phyloP scores from a whole-genome alignment of 1,284 basidiomycete species.

The Rhizopogon parksii region DNA sequence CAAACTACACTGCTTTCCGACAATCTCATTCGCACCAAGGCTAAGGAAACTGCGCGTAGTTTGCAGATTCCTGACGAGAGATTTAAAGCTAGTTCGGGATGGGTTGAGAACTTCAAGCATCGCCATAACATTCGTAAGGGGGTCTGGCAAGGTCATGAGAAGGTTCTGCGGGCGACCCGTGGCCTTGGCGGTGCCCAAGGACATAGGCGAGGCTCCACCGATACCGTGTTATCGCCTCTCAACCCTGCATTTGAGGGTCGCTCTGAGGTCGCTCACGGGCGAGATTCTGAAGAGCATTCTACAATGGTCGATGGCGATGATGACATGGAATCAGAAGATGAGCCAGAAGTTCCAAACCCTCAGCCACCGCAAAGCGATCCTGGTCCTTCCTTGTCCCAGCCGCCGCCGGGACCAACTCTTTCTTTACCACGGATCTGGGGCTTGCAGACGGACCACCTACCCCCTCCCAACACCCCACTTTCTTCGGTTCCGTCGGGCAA shows the following conservation, averaged over 20 bases:
- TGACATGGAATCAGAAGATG: conserved; percentile 31
- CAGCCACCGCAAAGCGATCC: conserved; percentile 21
- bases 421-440: conserved; percentile 31
- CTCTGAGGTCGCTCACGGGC: conserved; percentile 22
- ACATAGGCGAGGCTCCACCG: conserved; percentile 29
- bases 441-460: conserved; percentile 23
- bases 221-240: conserved; percentile 30
- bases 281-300: conserved; percentile 14
- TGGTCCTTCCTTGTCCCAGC: conserved; percentile 26
- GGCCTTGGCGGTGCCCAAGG: conserved; percentile 26
- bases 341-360: conserved; percentile 27
- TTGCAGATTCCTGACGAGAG: conserved; percentile 57
- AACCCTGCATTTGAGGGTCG: conserved; percentile 31
- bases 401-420: conserved; percentile 22
- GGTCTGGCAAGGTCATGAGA: conserved; percentile 42
- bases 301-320: conserved; percentile 27
- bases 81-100: conserved; percentile 87
- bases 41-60: conserved; percentile 57
- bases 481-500: conserved; percentile 24
- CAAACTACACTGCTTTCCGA: conserved; percentile 57
- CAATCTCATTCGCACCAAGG: conserved; percentile 62
- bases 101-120: conserved; percentile 89
- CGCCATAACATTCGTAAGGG: conserved; percentile 68
- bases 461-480: conserved; percentile 24
- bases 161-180: conserved; percentile 26